Evolutionary conservation across 768 basidiomycete genomes (phyloP).

Genomic region (Vishniacozyma victoriae): DNA sequence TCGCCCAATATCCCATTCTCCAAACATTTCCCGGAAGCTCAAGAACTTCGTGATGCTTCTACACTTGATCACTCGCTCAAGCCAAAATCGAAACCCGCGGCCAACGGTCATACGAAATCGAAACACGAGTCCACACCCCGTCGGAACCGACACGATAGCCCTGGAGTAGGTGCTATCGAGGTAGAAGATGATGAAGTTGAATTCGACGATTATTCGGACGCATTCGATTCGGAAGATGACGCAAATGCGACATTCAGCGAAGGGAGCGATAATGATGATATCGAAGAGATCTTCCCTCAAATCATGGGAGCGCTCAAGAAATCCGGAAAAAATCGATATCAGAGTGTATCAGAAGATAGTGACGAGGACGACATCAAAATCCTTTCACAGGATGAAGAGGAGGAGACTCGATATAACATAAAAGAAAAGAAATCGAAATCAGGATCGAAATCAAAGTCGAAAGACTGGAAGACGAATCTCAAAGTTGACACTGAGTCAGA

Average conservation of each 20-base stretch:
- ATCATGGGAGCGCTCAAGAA: not conserved
- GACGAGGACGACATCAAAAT: not conserved
- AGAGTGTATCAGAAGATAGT: not conserved
- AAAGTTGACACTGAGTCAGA: slow-evolving; percentile 1
- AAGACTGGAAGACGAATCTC: not conserved
- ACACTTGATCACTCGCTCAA: slow-evolving; percentile 11
- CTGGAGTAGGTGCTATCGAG: slow-evolving; percentile 14
- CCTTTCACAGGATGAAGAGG: slow-evolving; percentile 4
- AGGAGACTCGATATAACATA: slow-evolving; percentile 26
- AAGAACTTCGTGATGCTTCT: too few relatives aligned
- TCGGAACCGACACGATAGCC: slow-evolving; percentile 2
- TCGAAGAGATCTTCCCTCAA: slow-evolving; percentile 6
- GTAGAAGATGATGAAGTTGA: slow-evolving; percentile 28
- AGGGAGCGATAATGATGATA: slow-evolving; percentile 8
- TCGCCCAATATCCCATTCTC: slow-evolving; percentile 17
- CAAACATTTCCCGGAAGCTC: slow-evolving; percentile 16
- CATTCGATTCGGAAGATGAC: slow-evolving; percentile 1
- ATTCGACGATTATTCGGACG: slow-evolving; percentile 10
- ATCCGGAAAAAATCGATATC: not conserved
- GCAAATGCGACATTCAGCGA: not conserved
- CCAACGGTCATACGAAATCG: not conserved
- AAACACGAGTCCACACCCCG: not conserved
- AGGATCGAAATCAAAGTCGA: not conserved
- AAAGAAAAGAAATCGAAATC: slow-evolving; percentile 1
- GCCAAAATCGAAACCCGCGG: not conserved